Evolutionary conservation across 148 eudicot species (phyloP), one percentile per base, ranked within the genome.

Genomic region (Diospyros lotus): DNA sequence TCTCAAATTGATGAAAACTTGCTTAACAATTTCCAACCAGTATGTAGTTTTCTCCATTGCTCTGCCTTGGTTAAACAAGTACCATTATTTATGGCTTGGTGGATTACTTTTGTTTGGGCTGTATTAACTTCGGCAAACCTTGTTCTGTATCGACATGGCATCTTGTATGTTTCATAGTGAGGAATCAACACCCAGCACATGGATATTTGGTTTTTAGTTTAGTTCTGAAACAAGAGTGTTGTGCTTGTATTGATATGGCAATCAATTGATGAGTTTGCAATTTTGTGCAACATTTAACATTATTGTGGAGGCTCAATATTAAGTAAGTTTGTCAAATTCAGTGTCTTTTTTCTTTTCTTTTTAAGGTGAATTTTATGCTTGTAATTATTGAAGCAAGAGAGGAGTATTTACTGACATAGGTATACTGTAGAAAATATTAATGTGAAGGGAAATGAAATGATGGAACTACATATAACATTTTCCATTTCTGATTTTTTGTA

Each of bases 81-180:
- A 61, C 84, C 89, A 13, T 52, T 95, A 74, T 89, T 91, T 75
- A 62, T 93, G 82, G 93, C 94, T 70, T 95, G 98, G 99, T 95
- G 94, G 97, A 86, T 89, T 81, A 66, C 85, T 48, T 93, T 93
- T 82, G 78, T 86, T 66, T 95, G 91, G 97, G 79, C 89, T 63
- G 54, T 91, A 55, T 84, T 82, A 74, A 87, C 87, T 77, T 82
- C 91, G 1, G 84, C 78, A 3, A 82, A 79, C 76, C 90, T 95
- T 75, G 83, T 87, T 76, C 78, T 90, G n/a, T 95, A 86, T 78
- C 86, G 98, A 42, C 89, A 87, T 14, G 97, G 98, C 45, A 76
- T 85, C 78, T 64, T 95, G 86, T 85, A 88, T 76, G 86, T 95
- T 74, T 95, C 98, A 65, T 95, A 85, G 86, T 69, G 64, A 39